Evolutionary conservation across 2,329 filamentous ascomycete species (phyloP).

Genomic region (Hortaea werneckii): DNA sequence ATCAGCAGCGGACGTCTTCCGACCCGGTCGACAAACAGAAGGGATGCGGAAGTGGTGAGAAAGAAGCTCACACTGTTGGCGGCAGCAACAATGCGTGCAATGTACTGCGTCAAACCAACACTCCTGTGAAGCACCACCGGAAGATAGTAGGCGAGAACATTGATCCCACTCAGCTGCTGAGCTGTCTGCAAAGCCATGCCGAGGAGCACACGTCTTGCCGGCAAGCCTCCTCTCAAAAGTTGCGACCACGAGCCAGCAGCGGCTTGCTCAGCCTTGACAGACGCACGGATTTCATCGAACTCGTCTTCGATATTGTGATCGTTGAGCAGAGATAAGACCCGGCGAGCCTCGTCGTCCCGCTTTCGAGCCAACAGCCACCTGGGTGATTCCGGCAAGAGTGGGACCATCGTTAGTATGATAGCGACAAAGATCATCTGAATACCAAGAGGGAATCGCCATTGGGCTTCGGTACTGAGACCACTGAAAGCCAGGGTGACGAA

Average conservation of each 20-base stretch:
- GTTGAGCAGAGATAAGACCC: conserved; percentile 8
- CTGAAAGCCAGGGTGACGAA: conserved; percentile 16
- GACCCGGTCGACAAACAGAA: conserved; percentile 55
- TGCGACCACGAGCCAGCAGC: conserved; percentile 14
- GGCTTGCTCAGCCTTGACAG: conserved; percentile 16
- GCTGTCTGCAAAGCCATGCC: conserved; percentile 15
- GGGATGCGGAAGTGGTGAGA: conserved; percentile 46
- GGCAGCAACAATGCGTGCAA: conserved; percentile 30
- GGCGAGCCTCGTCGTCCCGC: conserved; percentile 10
- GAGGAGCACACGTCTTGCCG: conserved; percentile 11
- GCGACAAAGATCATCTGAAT: conserved; percentile 17
- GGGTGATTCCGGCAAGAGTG: conserved; percentile 13
- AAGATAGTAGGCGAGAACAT: conserved; percentile 33
- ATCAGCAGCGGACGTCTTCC: conserved; percentile 36
- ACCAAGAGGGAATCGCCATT: conserved; percentile 10
- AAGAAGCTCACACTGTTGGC: conserved; percentile 45
- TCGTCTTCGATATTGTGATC: conserved; percentile 13
- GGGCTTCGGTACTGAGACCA: conserved; percentile 9
- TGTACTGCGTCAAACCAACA: conserved; percentile 34
- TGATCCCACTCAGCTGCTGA: conserved; percentile 47
- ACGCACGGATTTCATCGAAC: conserved; percentile 10
- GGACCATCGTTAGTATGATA: conserved; percentile 13
- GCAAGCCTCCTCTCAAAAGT: conserved; percentile 13
- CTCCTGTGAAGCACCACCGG: conserved; percentile 35
- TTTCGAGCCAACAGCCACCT: conserved; percentile 16